Conservation (phyloP, 768 basidiomycete species). For the Ramaria sp. region DNA sequence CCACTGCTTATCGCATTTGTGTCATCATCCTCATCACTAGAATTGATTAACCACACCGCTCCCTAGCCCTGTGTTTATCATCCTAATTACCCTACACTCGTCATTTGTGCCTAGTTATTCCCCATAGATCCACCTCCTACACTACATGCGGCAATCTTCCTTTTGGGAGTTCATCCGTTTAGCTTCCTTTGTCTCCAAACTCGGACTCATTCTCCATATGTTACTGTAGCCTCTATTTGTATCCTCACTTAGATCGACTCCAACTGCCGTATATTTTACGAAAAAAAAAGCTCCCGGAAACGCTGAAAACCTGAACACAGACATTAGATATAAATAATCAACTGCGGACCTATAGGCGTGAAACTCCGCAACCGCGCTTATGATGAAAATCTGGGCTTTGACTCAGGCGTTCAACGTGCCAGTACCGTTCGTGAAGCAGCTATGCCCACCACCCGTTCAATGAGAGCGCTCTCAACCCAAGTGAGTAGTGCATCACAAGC, state of each 20-base stretch:
- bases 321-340: too few relatives aligned
- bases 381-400: too few relatives aligned
- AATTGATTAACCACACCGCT: not conserved
- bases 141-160: not conserved
- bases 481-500: slow-evolving; percentile 1
- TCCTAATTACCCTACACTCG: not conserved
- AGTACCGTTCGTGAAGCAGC: not conserved
- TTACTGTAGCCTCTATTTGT: not conserved
- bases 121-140: not conserved
- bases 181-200: not conserved
- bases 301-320: too few relatives aligned
- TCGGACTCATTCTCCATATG: not conserved
- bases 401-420: not conserved
- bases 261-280: not conserved
- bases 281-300: not conserved
- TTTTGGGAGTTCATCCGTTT: not conserved
- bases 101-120: not conserved
- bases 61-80: too few relatives aligned
- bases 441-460: slow-evolving; percentile 9
- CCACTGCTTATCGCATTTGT: not conserved
- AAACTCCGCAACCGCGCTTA: too few relatives aligned
- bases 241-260: not conserved
- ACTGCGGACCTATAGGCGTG: too few relatives aligned
- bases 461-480: slow-evolving; percentile 1
- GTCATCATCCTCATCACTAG: not conserved